Conservation (phyloP, 2,329 filamentous ascomycete genomes). For the Phoma sp. region DNA sequence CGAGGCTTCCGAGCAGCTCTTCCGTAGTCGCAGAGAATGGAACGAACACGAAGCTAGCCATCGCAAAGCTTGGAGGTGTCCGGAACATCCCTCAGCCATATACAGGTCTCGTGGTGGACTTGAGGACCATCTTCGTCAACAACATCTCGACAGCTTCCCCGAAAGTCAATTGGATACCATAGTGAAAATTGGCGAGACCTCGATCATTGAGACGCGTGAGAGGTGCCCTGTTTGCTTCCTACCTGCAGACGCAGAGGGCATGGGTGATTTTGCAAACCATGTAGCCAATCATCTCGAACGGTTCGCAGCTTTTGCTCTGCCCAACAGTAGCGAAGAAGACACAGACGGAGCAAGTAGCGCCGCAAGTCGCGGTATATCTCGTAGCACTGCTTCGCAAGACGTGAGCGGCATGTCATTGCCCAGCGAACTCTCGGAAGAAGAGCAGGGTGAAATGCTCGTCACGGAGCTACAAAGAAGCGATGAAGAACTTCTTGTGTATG, state of each 20-base stretch:
- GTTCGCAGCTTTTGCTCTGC: constrained; percentile 44
- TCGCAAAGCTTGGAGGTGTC: constrained; percentile 47
- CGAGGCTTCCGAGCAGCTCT: constrained; percentile 33
- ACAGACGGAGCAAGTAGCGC: constrained; percentile 39
- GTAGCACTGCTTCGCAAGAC: constrained; percentile 27
- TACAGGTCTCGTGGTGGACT: constrained; percentile 33
- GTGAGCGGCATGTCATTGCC: constrained; percentile 25
- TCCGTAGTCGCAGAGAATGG: constrained; percentile 48
- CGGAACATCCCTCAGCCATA: constrained; percentile 40
- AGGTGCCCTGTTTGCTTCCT: constrained; percentile 44
- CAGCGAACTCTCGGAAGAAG: constrained; percentile 17
- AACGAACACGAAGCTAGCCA: constrained; percentile 47
- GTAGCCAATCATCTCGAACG: constrained; percentile 48
- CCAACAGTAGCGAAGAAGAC: constrained; percentile 37
- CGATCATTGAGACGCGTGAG: constrained; percentile 37
- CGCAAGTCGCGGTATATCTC: constrained; percentile 36
- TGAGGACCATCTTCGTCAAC: constrained; percentile 38
- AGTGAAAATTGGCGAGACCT: constrained; percentile 42
- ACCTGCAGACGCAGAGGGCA: constrained; percentile 28
- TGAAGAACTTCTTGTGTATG: not conserved
- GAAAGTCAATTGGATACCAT: constrained; percentile 38
- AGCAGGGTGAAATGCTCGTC: not conserved
- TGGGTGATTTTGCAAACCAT: constrained; percentile 41
- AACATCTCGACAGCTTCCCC: constrained; percentile 39
- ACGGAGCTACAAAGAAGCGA: not conserved